phyloP scores from a whole-genome alignment of 2,329 filamentous ascomycete genomes.

The Paraphoma sp. region DNA sequence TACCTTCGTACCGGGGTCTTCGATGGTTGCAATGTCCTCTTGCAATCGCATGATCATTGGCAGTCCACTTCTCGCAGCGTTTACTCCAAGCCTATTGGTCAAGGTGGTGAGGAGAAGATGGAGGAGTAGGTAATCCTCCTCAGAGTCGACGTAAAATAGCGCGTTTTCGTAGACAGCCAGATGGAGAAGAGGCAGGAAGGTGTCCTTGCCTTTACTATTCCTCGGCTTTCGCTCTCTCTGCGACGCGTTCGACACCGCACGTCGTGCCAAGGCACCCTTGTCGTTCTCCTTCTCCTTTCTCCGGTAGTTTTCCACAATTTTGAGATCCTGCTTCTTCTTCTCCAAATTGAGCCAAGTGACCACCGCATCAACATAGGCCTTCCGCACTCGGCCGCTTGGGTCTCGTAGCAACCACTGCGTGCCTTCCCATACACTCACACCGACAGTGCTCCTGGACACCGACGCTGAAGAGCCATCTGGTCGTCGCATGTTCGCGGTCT shows the following conservation, averaged over 20 bases:
- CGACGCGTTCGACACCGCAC: slow-evolving; percentile 73
- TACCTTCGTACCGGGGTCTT: slow-evolving; percentile 73
- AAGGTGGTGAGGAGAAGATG: slow-evolving; percentile 79
- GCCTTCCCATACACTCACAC: slow-evolving; percentile 90
- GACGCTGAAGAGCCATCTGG: slow-evolving; percentile 52
- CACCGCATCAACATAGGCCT: slow-evolving; percentile 84
- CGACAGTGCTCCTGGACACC: slow-evolving; percentile 75
- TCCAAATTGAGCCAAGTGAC: slow-evolving; percentile 86
- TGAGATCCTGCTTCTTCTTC: slow-evolving; percentile 70
- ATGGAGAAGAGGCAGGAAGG: slow-evolving; percentile 82
- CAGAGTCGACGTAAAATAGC: slow-evolving; percentile 66
- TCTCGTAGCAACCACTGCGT: slow-evolving; percentile 92
- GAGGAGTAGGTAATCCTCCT: slow-evolving; percentile 76
- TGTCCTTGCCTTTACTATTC: slow-evolving; percentile 65
- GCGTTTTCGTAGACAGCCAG: slow-evolving; percentile 89
- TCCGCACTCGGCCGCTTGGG: slow-evolving; percentile 76
- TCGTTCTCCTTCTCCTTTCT: slow-evolving; percentile 52
- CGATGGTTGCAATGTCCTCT: slow-evolving; percentile 76
- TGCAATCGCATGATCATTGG: slow-evolving; percentile 91
- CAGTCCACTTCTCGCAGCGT: slow-evolving; percentile 77
- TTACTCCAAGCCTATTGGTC: slow-evolving; percentile 80
- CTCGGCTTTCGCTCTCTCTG: slow-evolving; percentile 63
- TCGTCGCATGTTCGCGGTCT: slow-evolving; percentile 72
- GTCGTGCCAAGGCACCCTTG: slow-evolving; percentile 57
- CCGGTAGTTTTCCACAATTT: slow-evolving; percentile 63